Evolutionary conservation across 768 basidiomycete species (phyloP), one percentile per base, ranked within the genome.

Genomic region (Lactarius indigo): DNA sequence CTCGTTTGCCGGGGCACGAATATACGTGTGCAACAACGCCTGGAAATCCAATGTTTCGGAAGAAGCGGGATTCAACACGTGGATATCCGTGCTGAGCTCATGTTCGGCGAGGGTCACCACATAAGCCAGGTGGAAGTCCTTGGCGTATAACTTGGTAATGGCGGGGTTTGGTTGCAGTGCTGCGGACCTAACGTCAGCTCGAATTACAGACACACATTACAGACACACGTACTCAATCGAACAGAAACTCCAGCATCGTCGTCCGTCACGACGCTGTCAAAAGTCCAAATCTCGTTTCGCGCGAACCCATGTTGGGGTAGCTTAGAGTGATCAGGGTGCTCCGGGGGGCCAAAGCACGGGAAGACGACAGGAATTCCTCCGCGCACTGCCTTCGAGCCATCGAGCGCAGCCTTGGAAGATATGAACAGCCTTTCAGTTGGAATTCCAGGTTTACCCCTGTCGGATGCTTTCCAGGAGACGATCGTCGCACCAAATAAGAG

Each of bases 291-390:
- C 42, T 85, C 82, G 68, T 81, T 93, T 50, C 97, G 81, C 6
- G 93, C 96, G 74, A 96, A 98, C 0, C 97, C 97, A 75, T 98
- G 97, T 76, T 97, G 95, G 6, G 80, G 64, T 6, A 99, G 80
- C 56, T 83, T 84, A 26, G 75, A 70, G 75, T 95, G 92, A 58
- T 88, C 91, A 31, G 82, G 83, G 75, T 87, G 89, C 20, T 82
- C 83, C 1, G 96, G 92, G 0, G 91, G 81, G 3, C 96, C 96
- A 73, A 98, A 98, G 78, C 91, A 93, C 52, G 90, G 89, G 76
- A 94, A 97, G 52, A 92, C 87, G 42, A 88, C 75, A 42, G 78
- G 84, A 56, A 82, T 86, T 1, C 83, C 83, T 35, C 83, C 82
- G 20, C 87, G 82, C 23, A 88, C 83, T 1, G 94, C 86, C 77